Percentiles rank a stretch among this genome's conserved stretches.
Conservation (phyloP, 805 yeast species). For the Komagataella populi region DNA sequence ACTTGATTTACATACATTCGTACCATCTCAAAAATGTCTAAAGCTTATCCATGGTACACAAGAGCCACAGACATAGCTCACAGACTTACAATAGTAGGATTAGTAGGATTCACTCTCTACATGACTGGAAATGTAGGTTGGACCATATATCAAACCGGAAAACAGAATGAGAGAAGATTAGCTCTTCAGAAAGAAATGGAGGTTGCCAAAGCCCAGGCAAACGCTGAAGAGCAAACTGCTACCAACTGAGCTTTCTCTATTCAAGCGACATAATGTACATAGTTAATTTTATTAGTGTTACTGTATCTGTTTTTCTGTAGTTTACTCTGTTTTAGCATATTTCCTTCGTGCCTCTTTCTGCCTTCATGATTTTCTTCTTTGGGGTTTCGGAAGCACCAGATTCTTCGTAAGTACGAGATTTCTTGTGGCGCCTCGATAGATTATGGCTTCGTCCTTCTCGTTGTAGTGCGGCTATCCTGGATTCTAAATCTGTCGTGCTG, state of each 20-base stretch:
- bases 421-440: not conserved
- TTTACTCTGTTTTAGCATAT: not conserved
- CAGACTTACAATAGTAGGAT: constrained; percentile 54
- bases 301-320: not conserved
- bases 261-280: not conserved
- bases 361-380: not conserved
- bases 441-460: not conserved
- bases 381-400: not conserved
- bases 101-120: constrained; percentile 40
- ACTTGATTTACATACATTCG: not conserved
- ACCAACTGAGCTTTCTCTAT: not conserved
- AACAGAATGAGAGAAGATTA: constrained; percentile 31
- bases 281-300: not conserved
- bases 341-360: not conserved
- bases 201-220: not conserved
- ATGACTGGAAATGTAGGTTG: constrained; percentile 38
- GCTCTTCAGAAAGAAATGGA: constrained; percentile 16
- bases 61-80: constrained; percentile 60
- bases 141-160: constrained; percentile 39
- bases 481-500: constrained; percentile 1
- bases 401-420: not conserved
- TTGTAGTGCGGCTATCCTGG: not conserved
- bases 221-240: not conserved
- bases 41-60: constrained; percentile 61
- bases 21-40: constrained; percentile 20